Evolutionary conservation across 768 basidiomycete species (phyloP).

Genomic region (Cubamyces sp.): DNA sequence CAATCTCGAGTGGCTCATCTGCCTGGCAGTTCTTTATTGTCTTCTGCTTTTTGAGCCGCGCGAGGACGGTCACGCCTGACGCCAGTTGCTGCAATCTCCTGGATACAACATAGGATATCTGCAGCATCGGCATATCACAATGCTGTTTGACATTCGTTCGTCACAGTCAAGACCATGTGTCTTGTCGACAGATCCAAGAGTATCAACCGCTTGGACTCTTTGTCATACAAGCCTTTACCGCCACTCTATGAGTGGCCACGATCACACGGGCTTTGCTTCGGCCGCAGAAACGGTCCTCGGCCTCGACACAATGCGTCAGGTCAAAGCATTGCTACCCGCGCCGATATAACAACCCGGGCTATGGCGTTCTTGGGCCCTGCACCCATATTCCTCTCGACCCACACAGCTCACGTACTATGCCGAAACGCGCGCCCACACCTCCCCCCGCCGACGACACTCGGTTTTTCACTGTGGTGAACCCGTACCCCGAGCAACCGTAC

Average conservation of each 20-base stretch:
- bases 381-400: not conserved
- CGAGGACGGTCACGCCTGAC: no score
- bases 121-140: no score
- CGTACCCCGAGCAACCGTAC: constrained; percentile 47
- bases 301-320: not conserved
- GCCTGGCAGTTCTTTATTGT: no score
- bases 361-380: not conserved
- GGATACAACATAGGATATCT: no score
- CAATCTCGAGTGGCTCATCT: no score
- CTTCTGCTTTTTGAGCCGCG: no score
- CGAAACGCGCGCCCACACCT: constrained; percentile 44
- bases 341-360: not conserved
- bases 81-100: no score
- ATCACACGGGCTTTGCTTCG: not conserved
- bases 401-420: constrained; percentile 34
- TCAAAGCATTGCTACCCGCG: not conserved
- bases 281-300: not conserved
- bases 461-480: constrained; percentile 49
- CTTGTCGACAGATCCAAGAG: no score
- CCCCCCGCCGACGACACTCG: constrained; percentile 47
- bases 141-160: no score
- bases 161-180: no score
- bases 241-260: not conserved
- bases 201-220: no score
- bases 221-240: not conserved